Base-by-base conservation (phyloP, 768 basidiomycete species). In the Hysterangium stoloniferum region DNA sequence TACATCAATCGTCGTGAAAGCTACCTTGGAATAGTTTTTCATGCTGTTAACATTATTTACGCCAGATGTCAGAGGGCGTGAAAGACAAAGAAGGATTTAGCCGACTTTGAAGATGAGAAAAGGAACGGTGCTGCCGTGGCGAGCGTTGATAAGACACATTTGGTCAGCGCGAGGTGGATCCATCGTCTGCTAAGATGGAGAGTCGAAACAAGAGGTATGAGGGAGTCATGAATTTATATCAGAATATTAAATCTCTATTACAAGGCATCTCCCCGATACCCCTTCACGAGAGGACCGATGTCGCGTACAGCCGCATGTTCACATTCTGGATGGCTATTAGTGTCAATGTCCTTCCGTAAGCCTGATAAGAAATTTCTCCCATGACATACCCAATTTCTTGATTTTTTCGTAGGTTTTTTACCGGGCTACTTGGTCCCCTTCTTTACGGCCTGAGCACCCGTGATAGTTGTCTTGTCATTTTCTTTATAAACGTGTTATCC, bases 401-500 rank as follows among this genome's bases (percentile, higher is more conserved):
- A n/a, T n/a, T 48, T 4, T 8, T 38, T 15, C 9, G 20, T 52
- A 82, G 80, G 0, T 83, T 86, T 59, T 83, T 82, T 45, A 68
- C 80, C 2, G 85, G 85, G 9, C 77, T 80, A 0, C 69, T 86
- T 4, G 85, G 83, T 0, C 85, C 84, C 4, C 61, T 75, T 17
- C 71, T 74, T 31, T 87, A 78, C 50, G 74, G 73, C 4, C 71
- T 87, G 9, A 73, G 79, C 2, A 65, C 83, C 38, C 74, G 79
- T 13, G 79, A 84, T 56, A 72, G 81, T 6, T 82, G 76, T 56
- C 66, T 86, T 1, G 71, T 77, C 48, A 83, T 85, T 54, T 62
- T 84, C 48, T 80, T 83, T 61, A 80, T 84, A 71, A 84, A 84
- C 62, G 37, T 84, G 46, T 54, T 86, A 15, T 80, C 75, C 41